Percentiles rank a stretch among this genome's conserved stretches.
Evolutionary conservation across 2,329 filamentous ascomycete genomes (phyloP).

Genomic region (Penicillium thymicola): DNA sequence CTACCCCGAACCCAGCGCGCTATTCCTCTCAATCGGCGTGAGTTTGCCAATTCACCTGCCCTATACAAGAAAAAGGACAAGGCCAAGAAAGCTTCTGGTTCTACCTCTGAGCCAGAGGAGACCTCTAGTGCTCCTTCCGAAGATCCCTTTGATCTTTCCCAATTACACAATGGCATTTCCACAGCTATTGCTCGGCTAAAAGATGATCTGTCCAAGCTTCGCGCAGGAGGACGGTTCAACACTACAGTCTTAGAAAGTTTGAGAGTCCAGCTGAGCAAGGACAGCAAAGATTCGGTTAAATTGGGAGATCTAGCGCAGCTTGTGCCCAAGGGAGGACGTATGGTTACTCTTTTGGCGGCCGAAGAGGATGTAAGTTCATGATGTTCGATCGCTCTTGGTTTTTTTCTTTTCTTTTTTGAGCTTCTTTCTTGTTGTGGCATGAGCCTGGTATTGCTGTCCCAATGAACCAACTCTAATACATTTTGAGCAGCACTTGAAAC

Average conservation of each 20-base stretch:
- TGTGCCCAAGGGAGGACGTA: conserved; percentile 60
- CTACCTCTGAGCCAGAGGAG: conserved; percentile 30
- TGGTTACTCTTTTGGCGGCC: conserved; percentile 60
- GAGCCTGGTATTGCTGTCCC: background rate
- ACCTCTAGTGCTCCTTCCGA: conserved; percentile 31
- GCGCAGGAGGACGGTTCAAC: conserved; percentile 61
- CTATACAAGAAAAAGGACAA: conserved; percentile 55
- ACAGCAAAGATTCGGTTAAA: conserved; percentile 49
- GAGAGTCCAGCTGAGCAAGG: conserved; percentile 57
- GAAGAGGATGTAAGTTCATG: conserved; percentile 57
- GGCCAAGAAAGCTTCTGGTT: conserved; percentile 44
- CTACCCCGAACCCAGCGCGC: background rate
- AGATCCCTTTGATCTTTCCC: conserved; percentile 61
- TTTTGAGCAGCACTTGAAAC: conserved; percentile 42
- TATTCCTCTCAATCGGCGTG: conserved; percentile 9
- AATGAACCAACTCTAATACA: background rate
- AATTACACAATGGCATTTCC: conserved; percentile 55
- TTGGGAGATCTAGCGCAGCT: conserved; percentile 65
- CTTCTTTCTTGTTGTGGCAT: background rate
- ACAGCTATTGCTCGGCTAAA: conserved; percentile 56
- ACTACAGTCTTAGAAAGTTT: conserved; percentile 60
- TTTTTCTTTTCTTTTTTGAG: background rate
- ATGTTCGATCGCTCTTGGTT: background rate
- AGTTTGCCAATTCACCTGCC: conserved; percentile 44
- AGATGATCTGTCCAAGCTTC: conserved; percentile 60